phyloP scores from a whole-genome alignment of 345 rosid genomes.

The Kernera saxatilis region DNA sequence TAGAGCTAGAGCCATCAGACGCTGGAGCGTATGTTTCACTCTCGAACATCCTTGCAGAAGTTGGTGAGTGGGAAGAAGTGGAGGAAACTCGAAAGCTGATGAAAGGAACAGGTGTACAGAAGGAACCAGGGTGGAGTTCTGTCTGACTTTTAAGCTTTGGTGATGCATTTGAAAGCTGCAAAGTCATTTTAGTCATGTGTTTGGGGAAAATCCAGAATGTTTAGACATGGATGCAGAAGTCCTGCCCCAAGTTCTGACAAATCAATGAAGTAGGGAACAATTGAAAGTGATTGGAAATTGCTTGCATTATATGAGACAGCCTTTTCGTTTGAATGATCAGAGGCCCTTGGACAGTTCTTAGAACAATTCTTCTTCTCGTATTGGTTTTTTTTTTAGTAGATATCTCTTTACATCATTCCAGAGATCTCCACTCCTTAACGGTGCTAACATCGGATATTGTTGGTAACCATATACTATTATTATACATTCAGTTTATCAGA shows the following conservation, averaged over 20 bases:
- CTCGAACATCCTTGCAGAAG: constrained; percentile 70
- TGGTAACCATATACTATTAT: too few species aligned
- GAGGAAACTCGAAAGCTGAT: constrained; percentile 48
- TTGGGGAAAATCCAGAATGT: not conserved
- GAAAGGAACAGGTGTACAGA: constrained; percentile 49
- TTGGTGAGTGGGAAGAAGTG: constrained; percentile 76
- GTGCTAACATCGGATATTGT: too few species aligned
- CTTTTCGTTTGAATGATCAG: not conserved
- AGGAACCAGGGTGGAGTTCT: constrained; percentile 70
- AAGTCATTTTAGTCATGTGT: not conserved
- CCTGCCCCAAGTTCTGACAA: not conserved
- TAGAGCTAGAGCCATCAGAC: constrained; percentile 47
- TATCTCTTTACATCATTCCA: not conserved
- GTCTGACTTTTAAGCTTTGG: constrained; percentile 25
- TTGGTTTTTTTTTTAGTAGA: not conserved
- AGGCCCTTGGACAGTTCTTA: not conserved
- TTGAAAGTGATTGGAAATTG: not conserved
- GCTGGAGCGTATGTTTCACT: constrained; percentile 64
- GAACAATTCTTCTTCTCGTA: not conserved
- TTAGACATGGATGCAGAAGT: not conserved
- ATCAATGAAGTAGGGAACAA: not conserved
- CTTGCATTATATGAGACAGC: not conserved
- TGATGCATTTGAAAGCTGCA: not conserved
- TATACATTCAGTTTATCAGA: constrained; percentile 73
- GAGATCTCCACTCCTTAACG: too few species aligned